A percentile compares a stretch with the other conserved stretches of the same genome.
Conservation (phyloP, 768 basidiomycete species). For the Boletellus ananiceps region DNA sequence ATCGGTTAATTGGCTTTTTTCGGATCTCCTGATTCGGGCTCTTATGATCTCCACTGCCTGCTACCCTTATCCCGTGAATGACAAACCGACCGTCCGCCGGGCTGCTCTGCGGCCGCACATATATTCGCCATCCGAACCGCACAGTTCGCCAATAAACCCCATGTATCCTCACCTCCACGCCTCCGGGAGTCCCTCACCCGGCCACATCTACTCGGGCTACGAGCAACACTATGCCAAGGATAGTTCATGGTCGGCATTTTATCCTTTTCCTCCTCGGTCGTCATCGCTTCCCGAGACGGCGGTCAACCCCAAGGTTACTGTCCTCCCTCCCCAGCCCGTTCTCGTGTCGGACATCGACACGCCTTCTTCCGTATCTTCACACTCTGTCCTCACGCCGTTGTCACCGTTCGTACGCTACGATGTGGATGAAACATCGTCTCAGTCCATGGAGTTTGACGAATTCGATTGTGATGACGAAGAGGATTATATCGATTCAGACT, state of each 20-base stretch:
- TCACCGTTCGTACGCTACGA: slow-evolving; percentile 26
- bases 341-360: slow-evolving; percentile 27
- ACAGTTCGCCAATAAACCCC: slow-evolving; percentile 14
- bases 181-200: slow-evolving; percentile 18
- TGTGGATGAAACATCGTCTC: slow-evolving; percentile 4
- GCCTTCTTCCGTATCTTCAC: slow-evolving; percentile 30
- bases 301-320: slow-evolving; percentile 28
- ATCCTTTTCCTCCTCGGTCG: slow-evolving; percentile 11
- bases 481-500: slow-evolving; percentile 29
- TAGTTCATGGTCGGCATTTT: slow-evolving; percentile 20
- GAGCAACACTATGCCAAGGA: slow-evolving; percentile 24
- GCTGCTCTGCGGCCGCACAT: slow-evolving; percentile 26
- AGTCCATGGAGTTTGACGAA: slow-evolving; percentile 29
- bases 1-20: slow-evolving; percentile 19
- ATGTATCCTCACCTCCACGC: slow-evolving; percentile 28
- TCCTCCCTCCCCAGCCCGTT: slow-evolving; percentile 21
- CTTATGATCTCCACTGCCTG: slow-evolving; percentile 30
- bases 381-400: slow-evolving; percentile 29
- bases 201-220: slow-evolving; percentile 20
- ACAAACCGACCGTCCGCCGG: slow-evolving; percentile 21
- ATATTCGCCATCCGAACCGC: slow-evolving; percentile 28
- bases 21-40: slow-evolving; percentile 18
- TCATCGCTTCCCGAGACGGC: slow-evolving; percentile 12
- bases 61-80: slow-evolving; percentile 26
- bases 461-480: slow-evolving; percentile 32